A percentile compares a stretch with the other conserved stretches of the same genome.
phyloP scores from a whole-genome alignment of 2,329 filamentous ascomycete species.

The Penicillium hesseltinei region DNA sequence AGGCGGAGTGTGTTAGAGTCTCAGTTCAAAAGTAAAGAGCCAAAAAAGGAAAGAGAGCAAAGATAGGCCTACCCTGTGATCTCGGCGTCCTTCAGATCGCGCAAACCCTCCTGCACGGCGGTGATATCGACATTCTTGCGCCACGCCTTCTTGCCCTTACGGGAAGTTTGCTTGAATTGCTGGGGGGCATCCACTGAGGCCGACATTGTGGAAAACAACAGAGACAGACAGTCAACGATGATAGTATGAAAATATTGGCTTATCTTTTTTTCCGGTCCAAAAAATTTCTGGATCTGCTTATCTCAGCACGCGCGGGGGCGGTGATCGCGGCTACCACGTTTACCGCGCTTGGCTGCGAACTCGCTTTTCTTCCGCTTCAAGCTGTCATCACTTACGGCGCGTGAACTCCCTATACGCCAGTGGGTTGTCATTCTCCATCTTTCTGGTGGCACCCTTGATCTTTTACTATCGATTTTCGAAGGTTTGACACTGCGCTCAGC shows the following conservation, averaged over 20 bases:
- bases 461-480: background rate
- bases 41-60: background rate
- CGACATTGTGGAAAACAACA: conserved; percentile 32
- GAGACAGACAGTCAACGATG: conserved; percentile 1
- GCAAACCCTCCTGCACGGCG: conserved; percentile 77
- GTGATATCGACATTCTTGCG: conserved; percentile 95
- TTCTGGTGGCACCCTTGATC: conserved; percentile 8
- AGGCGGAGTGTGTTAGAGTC: conserved; percentile 11
- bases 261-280: conserved; percentile 28
- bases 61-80: conserved; percentile 68
- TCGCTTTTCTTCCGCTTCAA: conserved; percentile 24
- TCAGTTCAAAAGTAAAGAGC: conserved; percentile 4
- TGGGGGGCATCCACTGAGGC: conserved; percentile 59
- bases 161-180: conserved; percentile 81
- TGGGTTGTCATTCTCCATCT: conserved; percentile 16
- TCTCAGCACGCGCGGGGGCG: conserved; percentile 29
- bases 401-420: conserved; percentile 20
- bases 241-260: conserved; percentile 16
- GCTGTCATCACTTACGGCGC: conserved; percentile 20
- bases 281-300: conserved; percentile 36
- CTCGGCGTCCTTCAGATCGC: conserved; percentile 81
- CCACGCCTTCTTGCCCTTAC: conserved; percentile 99
- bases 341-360: conserved; percentile 29
- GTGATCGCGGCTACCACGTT: conserved; percentile 18
- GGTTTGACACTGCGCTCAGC: conserved; percentile 7